phyloP scores from a whole-genome alignment of 176 grass and related monocot genomes.

The Panicum miliaceum region DNA sequence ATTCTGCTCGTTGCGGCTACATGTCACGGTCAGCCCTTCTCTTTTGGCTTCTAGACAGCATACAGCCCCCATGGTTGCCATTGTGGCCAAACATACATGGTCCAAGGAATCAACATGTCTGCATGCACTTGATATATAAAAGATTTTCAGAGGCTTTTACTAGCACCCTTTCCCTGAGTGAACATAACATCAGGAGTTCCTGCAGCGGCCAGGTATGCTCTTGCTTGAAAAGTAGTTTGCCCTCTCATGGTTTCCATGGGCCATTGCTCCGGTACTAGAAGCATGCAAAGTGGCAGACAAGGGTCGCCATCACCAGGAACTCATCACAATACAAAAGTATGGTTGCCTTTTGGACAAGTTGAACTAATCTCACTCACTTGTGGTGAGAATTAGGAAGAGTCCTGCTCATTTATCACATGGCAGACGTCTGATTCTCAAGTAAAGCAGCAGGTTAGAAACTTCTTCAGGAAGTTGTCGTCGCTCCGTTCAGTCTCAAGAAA shows the following conservation, averaged over 20 bases:
- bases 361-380: conserved; percentile 42
- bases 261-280: conserved; percentile 29
- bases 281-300: conserved; percentile 54
- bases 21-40: conserved; percentile 22
- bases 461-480: not conserved
- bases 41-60: conserved; percentile 31
- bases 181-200: conserved; percentile 20
- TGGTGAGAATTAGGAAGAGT: conserved; percentile 30
- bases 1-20: conserved; percentile 2
- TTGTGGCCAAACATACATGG: conserved; percentile 13
- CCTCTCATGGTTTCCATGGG: conserved; percentile 42
- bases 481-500: not conserved
- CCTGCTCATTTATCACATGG: conserved; percentile 47
- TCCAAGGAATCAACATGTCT: conserved; percentile 47
- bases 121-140: conserved; percentile 17
- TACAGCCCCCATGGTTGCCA: not conserved
- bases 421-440: not conserved
- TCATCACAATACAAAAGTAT: conserved; percentile 28
- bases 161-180: conserved; percentile 13
- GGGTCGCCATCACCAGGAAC: conserved; percentile 44
- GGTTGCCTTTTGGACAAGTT: conserved; percentile 51
- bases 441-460: not conserved
- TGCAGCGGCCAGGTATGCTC: not conserved
- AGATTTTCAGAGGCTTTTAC: not conserved
- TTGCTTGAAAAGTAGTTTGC: not conserved